A percentile compares a stretch with the other conserved stretches of the same genome.
Conservation (phyloP, 441 rosid genomes). For the Pelargonium fulgidum region DNA sequence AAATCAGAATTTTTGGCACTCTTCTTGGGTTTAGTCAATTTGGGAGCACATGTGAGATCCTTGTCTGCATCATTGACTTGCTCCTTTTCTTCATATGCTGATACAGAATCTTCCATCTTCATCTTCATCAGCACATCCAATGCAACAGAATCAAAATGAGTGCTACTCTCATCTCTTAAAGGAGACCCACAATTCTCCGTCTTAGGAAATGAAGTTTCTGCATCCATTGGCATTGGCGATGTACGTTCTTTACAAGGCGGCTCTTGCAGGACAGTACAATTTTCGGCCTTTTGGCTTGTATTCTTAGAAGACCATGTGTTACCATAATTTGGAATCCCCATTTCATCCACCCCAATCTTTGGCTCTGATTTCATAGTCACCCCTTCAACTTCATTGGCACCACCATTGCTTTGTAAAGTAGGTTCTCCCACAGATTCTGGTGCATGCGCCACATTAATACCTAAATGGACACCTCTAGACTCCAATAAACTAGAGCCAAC, state of each 20-base stretch:
- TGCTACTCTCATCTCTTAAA: neutral
- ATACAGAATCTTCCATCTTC: slow-evolving; percentile 31
- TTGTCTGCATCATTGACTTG: slow-evolving; percentile 25
- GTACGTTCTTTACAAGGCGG: slow-evolving; percentile 34
- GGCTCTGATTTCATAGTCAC: slow-evolving; percentile 31
- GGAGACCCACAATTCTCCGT: slow-evolving; percentile 1
- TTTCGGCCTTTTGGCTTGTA: slow-evolving; percentile 29
- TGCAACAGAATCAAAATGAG: neutral
- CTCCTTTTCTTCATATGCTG: slow-evolving; percentile 35
- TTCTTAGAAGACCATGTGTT: slow-evolving; percentile 27
- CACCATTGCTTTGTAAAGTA: slow-evolving; percentile 34
- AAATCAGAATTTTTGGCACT: neutral
- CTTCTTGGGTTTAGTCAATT: neutral
- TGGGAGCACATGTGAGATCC: neutral
- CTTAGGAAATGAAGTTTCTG: slow-evolving; percentile 29
- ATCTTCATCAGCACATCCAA: neutral
- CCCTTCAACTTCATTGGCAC: slow-evolving; percentile 29
- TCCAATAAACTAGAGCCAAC: slow-evolving; percentile 39
- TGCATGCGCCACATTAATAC: slow-evolving; percentile 30
- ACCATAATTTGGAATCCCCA: slow-evolving; percentile 27
- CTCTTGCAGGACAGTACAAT: slow-evolving; percentile 26
- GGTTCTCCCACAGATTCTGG: slow-evolving; percentile 29
- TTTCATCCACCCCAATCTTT: slow-evolving; percentile 27
- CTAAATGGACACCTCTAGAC: slow-evolving; percentile 34
- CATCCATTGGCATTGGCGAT: slow-evolving; percentile 16